Evolutionary conservation across 2,329 filamentous ascomycete species (phyloP), one percentile per base, ranked within the genome.

Genomic region (Grosmannia huntii): DNA sequence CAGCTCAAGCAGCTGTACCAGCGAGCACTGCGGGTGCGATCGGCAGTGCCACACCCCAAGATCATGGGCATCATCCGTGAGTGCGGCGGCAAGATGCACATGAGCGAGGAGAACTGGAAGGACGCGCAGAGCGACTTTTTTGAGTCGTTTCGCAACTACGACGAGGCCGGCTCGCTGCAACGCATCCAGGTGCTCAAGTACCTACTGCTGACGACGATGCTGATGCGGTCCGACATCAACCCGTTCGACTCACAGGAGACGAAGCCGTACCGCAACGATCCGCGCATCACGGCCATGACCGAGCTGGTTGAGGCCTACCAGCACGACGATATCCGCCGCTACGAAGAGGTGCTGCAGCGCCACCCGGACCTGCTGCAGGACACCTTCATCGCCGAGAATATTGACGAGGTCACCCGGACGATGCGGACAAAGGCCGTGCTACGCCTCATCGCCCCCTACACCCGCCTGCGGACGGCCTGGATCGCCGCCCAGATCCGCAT

Each of bases 81-180:
- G 75, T 99, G 94, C 70, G 94, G 94, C 67, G 94, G 94, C 66
- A 99, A 99, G 78, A 99, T 99, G 94, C 91, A 97, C 75, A 97
- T 99, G 94, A 94, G 89, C 71, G 94, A 99, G 77, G 94, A 97
- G 75, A 97, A 97, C 70, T 99, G 94, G 94, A 90, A 94, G 70
- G 89, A 91, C 67, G 94, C 94, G 1, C 91, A 97, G 73, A 92
- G 85, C 66, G 94, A 97, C 75, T 99, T 99, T 72, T 96, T 96
- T 71, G 94, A 99, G 71, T 95, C 92, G 1, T 99, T 99, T 77
- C 88, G 91, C 59, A 97, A 96, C 75, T 99, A 97, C 74, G 94
- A 99, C 69, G 94, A 99, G 76, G 94, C 94, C 48, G 94, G 94
- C 52, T 96, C 91, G 28, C 81, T 96, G 66, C 92, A 97, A 71